Conservation (phyloP, 352 stramenopile genomes). For the Globisporangium middletonii region DNA sequence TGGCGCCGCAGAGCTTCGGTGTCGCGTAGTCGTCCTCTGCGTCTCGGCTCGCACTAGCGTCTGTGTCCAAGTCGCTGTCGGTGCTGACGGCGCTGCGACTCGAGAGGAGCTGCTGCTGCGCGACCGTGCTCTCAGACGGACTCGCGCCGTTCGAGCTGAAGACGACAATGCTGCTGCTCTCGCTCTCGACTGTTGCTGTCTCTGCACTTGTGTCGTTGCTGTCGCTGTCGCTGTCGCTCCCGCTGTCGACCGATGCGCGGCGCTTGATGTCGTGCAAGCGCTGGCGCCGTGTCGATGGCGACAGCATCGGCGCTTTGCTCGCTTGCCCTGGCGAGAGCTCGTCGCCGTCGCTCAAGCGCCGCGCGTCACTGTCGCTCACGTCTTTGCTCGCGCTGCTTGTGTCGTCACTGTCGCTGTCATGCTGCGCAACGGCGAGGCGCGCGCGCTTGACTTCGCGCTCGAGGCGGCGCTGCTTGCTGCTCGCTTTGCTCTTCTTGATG, state of each 20-base stretch:
- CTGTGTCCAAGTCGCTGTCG: slow-evolving; percentile 10
- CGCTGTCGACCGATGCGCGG: slow-evolving; percentile 2
- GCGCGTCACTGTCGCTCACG: not conserved
- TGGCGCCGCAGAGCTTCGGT: slow-evolving; percentile 32
- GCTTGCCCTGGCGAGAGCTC: slow-evolving; percentile 1
- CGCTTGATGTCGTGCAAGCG: slow-evolving; percentile 4
- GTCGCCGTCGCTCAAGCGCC: slow-evolving; percentile 5
- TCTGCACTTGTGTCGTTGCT: slow-evolving; percentile 15
- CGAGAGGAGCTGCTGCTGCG: slow-evolving; percentile 41
- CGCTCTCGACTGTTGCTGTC: not conserved
- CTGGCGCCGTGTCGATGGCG: slow-evolving; percentile 2
- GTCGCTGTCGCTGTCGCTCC: slow-evolving; percentile 16
- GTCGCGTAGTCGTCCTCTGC: slow-evolving; percentile 10
- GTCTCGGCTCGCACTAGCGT: not conserved
- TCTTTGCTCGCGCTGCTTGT: not conserved
- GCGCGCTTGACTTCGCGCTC: slow-evolving; percentile 9
- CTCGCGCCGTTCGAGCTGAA: slow-evolving; percentile 23
- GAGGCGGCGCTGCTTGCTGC: slow-evolving; percentile 10
- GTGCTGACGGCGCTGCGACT: slow-evolving; percentile 15
- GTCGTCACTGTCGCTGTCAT: slow-evolving; percentile 6
- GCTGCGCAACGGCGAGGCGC: slow-evolving; percentile 1
- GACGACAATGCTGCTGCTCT: slow-evolving; percentile 12
- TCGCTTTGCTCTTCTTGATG: slow-evolving; percentile 35
- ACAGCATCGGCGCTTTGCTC: slow-evolving; percentile 10
- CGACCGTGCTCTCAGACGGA: slow-evolving; percentile 46